Evolutionary conservation across 495 filamentous ascomycete genomes (phyloP).

Genomic region (Cetradonia linearis): DNA sequence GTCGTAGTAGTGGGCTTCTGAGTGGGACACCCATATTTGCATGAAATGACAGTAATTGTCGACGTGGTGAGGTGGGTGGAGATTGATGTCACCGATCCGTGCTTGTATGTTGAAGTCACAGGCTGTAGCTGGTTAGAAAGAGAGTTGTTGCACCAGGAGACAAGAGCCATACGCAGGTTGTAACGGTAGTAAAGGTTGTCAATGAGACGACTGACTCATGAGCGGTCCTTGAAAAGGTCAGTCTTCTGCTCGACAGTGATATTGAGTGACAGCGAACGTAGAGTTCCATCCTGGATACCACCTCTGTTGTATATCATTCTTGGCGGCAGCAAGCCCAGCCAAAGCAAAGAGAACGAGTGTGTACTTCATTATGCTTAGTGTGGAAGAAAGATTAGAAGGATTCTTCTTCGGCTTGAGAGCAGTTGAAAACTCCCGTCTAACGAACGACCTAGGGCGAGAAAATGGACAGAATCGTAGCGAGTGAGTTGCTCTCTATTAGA

Average conservation of each 20-base stretch:
- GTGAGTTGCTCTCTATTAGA: conserved; percentile 19
- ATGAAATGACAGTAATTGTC: conserved; percentile 20
- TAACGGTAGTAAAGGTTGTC: conserved; percentile 13
- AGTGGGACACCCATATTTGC: conserved; percentile 15
- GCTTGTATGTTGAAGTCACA: conserved; percentile 13
- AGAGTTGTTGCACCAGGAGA: neutral
- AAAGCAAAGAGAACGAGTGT: conserved; percentile 15
- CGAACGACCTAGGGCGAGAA: conserved; percentile 1
- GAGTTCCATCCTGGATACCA: conserved; percentile 13
- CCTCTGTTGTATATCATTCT: conserved; percentile 12
- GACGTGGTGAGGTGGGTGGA: conserved; percentile 20
- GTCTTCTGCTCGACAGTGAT: neutral
- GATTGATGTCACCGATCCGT: conserved; percentile 14
- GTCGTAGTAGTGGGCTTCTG: neutral
- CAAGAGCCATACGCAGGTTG: conserved; percentile 18
- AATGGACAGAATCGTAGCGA: conserved; percentile 25
- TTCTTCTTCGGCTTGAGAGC: neutral
- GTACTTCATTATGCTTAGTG: conserved; percentile 14
- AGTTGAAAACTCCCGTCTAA: neutral
- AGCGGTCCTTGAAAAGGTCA: neutral
- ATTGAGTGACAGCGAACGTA: conserved; percentile 6
- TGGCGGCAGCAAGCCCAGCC: conserved; percentile 13
- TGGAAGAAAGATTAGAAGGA: neutral
- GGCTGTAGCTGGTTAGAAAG: conserved; percentile 4
- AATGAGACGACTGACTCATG: conserved; percentile 1